Evolutionary conservation across 345 rosid genomes (phyloP).

Genomic region (Dipteronia dyeriana): DNA sequence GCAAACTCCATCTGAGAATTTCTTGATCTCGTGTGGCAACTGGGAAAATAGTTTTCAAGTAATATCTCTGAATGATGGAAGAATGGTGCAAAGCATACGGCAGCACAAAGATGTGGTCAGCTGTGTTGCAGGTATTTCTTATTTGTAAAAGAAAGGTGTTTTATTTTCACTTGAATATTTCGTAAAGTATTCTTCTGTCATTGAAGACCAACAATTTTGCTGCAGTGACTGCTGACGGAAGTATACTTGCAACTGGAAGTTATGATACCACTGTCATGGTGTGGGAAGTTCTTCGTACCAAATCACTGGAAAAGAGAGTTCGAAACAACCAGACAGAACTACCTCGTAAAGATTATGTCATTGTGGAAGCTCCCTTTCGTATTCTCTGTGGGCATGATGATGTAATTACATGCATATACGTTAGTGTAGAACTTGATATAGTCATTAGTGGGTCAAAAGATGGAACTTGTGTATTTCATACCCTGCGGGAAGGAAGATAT

Average conservation of each 20-base stretch:
- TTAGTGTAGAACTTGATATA: constrained; percentile 88
- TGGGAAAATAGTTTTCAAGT: constrained; percentile 99
- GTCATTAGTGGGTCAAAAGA: constrained; percentile 98
- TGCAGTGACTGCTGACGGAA: constrained; percentile 87
- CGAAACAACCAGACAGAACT: constrained; percentile 50
- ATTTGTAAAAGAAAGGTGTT: neutral
- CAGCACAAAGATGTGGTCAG: constrained; percentile 96
- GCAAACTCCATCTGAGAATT: constrained; percentile 74
- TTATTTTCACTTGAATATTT: constrained; percentile 7
- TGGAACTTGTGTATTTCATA: constrained; percentile 91
- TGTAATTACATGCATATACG: constrained; percentile 80
- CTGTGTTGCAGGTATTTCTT: constrained; percentile 88
- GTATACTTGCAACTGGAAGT: constrained; percentile 94
- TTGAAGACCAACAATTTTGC: constrained; percentile 23
- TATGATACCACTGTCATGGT: constrained; percentile 96
- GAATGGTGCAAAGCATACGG: constrained; percentile 90
- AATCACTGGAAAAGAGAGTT: constrained; percentile 64
- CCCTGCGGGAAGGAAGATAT: constrained; percentile 87
- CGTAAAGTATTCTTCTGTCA: constrained; percentile 12
- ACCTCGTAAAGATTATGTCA: constrained; percentile 65
- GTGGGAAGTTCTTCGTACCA: constrained; percentile 71
- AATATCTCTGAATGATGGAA: constrained; percentile 84
- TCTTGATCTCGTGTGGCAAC: constrained; percentile 89
- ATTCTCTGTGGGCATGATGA: constrained; percentile 96
- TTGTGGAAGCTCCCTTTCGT: constrained; percentile 89